Percentiles rank a stretch among this genome's conserved stretches.
These are phyloP conservation scores for Mycena chlorophos DNA, from an alignment of 768 basidiomycete species.

Conservation along the genomic window DNA sequence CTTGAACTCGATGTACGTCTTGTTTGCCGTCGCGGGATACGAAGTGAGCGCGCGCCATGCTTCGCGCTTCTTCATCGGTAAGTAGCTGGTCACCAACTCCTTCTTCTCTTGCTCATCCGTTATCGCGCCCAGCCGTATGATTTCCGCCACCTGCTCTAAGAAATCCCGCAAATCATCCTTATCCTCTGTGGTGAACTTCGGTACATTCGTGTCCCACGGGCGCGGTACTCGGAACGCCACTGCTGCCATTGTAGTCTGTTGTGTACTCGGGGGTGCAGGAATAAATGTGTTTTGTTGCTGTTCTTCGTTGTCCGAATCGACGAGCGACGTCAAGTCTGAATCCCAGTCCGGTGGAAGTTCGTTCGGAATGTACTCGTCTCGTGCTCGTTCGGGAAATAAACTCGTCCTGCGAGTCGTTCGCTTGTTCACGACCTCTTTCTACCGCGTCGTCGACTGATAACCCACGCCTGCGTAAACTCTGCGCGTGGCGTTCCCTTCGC, in stretches of 20 bases:
- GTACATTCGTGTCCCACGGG: neutral
- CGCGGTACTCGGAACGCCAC: neutral
- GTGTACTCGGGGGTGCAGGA: no score
- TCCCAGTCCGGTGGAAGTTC: no score
- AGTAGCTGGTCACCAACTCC: neutral
- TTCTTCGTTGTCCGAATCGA: no score
- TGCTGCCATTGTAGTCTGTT: neutral
- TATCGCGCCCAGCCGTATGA: constrained; percentile 2
- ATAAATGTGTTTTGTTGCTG: no score
- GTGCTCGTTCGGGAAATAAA: no score
- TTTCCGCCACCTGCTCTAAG: neutral
- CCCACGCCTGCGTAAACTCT: no score
- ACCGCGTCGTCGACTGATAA: no score
- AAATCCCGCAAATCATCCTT: neutral
- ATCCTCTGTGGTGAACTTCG: neutral
- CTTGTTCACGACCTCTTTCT: no score
- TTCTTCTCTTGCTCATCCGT: constrained; percentile 9
- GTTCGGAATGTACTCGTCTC: no score
- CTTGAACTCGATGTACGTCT: constrained; percentile 4
- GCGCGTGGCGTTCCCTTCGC: no score
- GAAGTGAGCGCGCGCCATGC: constrained; percentile 2
- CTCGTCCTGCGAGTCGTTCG: no score
- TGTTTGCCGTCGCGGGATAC: constrained; percentile 1
- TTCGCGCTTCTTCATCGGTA: constrained; percentile 4
- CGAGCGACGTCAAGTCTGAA: no score